Conservation (phyloP, 2,329 filamentous ascomycete genomes). For the Colletotrichum sublineola region DNA sequence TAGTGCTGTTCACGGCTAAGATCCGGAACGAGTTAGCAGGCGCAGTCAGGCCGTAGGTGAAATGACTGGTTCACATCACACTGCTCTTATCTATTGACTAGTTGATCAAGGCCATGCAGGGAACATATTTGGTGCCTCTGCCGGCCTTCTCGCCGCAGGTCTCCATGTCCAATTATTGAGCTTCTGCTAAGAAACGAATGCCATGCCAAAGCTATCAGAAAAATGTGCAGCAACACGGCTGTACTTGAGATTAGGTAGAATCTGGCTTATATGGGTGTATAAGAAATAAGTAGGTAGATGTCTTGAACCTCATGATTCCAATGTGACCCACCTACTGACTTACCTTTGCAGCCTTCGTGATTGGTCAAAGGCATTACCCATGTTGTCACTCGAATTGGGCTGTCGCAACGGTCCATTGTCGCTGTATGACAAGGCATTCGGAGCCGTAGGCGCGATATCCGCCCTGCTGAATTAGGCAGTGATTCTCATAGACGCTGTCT, state of each 20-base stretch:
- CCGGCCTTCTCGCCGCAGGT: background rate
- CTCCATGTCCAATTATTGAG: background rate
- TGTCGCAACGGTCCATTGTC: background rate
- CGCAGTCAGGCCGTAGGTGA: background rate
- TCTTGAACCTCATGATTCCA: background rate
- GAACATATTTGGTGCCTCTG: background rate
- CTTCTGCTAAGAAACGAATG: background rate
- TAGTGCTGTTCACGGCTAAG: background rate
- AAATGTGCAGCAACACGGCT: background rate
- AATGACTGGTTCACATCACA: background rate
- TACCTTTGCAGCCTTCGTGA: constrained; percentile 15
- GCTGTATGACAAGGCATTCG: background rate
- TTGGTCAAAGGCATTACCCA: constrained; percentile 10
- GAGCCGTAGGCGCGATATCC: background rate
- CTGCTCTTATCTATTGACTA: background rate
- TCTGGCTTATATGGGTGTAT: background rate
- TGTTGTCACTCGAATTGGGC: background rate
- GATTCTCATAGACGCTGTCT: too few relatives aligned
- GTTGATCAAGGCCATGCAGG: background rate
- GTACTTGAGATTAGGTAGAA: background rate
- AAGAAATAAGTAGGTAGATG: background rate
- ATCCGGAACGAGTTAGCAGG: background rate
- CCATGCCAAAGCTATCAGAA: background rate
- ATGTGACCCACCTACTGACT: constrained; percentile 3
- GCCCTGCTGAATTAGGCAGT: background rate